Percentiles rank a stretch among this genome's conserved stretches.
Evolutionary conservation across 2,329 filamentous ascomycete genomes (phyloP).

Genomic region (Cladosporium sp.): DNA sequence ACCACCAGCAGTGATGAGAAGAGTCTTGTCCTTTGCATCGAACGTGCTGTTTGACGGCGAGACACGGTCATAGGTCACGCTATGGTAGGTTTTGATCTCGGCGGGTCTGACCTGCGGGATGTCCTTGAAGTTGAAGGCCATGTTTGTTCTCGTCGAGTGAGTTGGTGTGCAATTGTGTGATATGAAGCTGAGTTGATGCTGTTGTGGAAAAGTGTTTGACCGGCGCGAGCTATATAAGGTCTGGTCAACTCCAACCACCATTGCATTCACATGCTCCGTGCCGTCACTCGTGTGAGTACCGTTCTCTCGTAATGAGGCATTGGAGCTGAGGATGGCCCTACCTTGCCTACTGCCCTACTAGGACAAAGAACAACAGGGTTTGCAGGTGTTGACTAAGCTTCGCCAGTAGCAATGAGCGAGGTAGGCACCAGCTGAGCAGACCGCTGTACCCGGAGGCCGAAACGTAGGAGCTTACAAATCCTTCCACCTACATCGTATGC

Average conservation of each 20-base stretch:
- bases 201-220: neutral
- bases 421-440: neutral
- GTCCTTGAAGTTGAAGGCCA: constrained; percentile 4
- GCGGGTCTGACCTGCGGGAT: constrained; percentile 11
- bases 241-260: neutral
- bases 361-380: neutral
- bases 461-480: neutral
- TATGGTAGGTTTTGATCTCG: constrained; percentile 30
- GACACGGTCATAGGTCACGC: constrained; percentile 29
- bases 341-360: neutral
- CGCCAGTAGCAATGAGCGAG: neutral
- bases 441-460: constrained; percentile 1
- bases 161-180: neutral
- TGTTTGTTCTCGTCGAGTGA: neutral
- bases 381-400: neutral
- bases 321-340: neutral
- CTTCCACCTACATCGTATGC: neutral
- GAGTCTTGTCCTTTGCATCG: constrained; percentile 30
- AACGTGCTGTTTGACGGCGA: constrained; percentile 26
- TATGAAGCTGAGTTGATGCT: neutral
- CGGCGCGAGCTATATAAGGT: neutral
- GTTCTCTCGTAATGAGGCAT: neutral
- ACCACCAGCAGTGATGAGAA: constrained; percentile 32
- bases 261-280: neutral
- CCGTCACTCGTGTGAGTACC: too few species aligned